Conservation (phyloP, 139 green algal species). For the Parachlorella kessleri region DNA sequence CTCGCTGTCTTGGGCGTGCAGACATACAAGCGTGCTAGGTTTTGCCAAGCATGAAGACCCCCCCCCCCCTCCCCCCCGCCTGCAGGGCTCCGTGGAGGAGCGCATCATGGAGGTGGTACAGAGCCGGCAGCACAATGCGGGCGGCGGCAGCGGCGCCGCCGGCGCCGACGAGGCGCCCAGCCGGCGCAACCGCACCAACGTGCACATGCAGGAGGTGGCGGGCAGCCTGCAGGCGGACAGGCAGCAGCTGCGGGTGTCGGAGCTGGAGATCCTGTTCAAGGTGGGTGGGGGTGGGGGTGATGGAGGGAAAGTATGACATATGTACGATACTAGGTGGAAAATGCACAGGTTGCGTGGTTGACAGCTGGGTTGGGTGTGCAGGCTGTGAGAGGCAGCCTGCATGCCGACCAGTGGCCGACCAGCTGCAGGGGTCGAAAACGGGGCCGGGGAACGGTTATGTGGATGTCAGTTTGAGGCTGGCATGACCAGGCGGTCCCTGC, state of each 20-base stretch:
- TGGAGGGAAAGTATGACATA: not conserved
- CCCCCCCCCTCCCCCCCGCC: no score
- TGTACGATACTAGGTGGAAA: not conserved
- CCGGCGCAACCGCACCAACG: conserved; percentile 8
- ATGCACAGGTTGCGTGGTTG: no score
- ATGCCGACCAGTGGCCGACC: no score
- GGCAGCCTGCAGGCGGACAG: conserved; percentile 46
- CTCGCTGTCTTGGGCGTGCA: no score
- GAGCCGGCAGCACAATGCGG: conserved; percentile 18
- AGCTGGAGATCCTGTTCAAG: conserved; percentile 66
- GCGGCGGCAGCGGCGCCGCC: not conserved
- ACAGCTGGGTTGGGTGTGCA: no score
- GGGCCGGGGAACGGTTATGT: no score
- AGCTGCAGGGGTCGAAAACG: no score
- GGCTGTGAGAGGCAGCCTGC: no score
- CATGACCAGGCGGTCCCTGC: no score
- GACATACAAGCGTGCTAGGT: no score
- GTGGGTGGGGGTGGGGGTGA: not conserved
- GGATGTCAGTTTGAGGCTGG: no score
- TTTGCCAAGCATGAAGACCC: no score
- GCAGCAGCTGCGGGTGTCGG: conserved; percentile 55
- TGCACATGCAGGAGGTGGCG: conserved; percentile 29
- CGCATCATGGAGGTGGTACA: conserved; percentile 69
- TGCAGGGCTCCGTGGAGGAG: conserved; percentile 65
- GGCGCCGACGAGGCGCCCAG: not conserved